Base-by-base conservation (phyloP, 2,329 filamentous ascomycete genomes). In the Calonectria honghensis region DNA sequence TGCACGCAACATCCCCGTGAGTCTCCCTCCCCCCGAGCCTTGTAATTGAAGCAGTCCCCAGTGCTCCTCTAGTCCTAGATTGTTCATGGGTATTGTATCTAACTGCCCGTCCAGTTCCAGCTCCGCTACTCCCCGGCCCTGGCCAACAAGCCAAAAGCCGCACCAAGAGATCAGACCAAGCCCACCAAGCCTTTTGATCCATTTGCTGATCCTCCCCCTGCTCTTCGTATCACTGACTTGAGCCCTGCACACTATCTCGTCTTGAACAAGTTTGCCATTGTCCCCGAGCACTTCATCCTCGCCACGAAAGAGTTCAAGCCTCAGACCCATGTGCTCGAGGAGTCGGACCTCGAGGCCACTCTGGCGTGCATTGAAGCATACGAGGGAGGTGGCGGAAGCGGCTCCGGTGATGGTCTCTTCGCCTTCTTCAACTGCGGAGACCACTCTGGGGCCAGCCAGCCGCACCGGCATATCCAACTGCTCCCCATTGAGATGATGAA, bases 231-330 rank as follows among this genome's bases (percentile, higher is more conserved):
- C 54, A 83, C 89, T 20, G 82, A 84, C 32, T 80, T 94, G 10
- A 86, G 86, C 1, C 86, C 90, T 0, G 83, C 86, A 11, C 93
- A 95, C 83, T 88, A 89, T 73, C 87, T 95, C 52, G 91, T 95
- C 1, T 86, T 95, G 51, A 95, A 95, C 87, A 95, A 95, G 83
- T 95, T 94, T 79, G 93, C 94, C 64, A 85, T 95, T 64, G 92
- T 94, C 41, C 89, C 90, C 0, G 89, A 92, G 79, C 94, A 95
- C 84, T 94, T 94, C 81, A 94, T 95, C 78, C 88, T 95, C 63
- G 90, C 91, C 0, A 95, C 94, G 0, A 90, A 85, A n/a, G 83
- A 85, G 1, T 92, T 92, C 82, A 90, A 91, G 81, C 85, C 86
- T n/a, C 94, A 95, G 86, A 92, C 91, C 2, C 86, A 93, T 77